phyloP scores from a whole-genome alignment of 768 basidiomycete species.

The Dendrothele bispora region DNA sequence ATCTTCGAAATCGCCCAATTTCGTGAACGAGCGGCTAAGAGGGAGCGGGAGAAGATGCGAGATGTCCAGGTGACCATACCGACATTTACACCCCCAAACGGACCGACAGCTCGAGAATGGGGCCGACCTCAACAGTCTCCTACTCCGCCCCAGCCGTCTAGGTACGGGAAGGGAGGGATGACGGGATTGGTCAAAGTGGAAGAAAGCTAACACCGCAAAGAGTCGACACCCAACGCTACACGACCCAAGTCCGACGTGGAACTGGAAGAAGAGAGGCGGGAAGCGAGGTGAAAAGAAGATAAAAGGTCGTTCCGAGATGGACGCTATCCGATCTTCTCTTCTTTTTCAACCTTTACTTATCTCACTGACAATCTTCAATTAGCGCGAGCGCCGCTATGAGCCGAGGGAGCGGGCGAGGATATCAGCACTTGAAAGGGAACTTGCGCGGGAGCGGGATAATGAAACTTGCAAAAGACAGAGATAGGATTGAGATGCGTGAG shows the following conservation, averaged over 20 bases:
- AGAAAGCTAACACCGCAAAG: constrained; percentile 41
- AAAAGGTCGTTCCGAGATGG: constrained; percentile 87
- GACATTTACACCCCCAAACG: constrained; percentile 53
- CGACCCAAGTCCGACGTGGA: constrained; percentile 89
- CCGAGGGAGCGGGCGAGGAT: constrained; percentile 84
- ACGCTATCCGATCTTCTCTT: constrained; percentile 29
- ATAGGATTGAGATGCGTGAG: constrained; percentile 77
- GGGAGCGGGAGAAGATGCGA: constrained; percentile 84
- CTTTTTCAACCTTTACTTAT: too few relatives aligned
- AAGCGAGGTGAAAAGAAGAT: constrained; percentile 71
- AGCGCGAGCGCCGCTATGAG: constrained; percentile 94
- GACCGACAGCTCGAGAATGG: constrained; percentile 78
- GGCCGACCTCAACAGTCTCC: constrained; percentile 70
- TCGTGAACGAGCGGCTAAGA: constrained; percentile 88
- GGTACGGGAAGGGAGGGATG: constrained; percentile 63
- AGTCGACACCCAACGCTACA: constrained; percentile 34
- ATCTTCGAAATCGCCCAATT: constrained; percentile 96
- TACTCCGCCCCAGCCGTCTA: too few relatives aligned
- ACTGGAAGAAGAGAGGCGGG: constrained; percentile 77
- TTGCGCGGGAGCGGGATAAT: constrained; percentile 69
- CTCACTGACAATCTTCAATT: constrained; percentile 9
- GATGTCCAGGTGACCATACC: constrained; percentile 67
- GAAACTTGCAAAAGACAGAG: constrained; percentile 76
- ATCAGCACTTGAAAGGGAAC: constrained; percentile 69
- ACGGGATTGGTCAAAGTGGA: constrained; percentile 83